These are phyloP conservation scores for Plasmodium yoelii DNA, from an alignment of 169 alveolate genomes.

Conservation along the genomic window DNA sequence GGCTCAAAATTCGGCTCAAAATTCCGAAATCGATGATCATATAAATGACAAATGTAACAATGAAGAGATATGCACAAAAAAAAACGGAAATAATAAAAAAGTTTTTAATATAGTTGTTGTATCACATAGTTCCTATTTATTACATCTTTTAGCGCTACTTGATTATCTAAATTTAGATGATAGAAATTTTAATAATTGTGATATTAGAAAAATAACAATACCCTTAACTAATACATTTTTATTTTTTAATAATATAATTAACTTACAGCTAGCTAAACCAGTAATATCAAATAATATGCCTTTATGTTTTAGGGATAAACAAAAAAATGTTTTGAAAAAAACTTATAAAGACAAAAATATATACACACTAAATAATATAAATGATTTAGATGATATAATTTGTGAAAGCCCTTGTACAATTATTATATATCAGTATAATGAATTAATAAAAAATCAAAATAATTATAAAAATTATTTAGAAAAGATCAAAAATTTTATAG, in stretches of 20 bases:
- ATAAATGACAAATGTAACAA: background rate
- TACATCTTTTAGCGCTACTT: constrained; percentile 41
- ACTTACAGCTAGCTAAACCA: constrained; percentile 47
- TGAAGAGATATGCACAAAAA: background rate
- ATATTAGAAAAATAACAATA: constrained; percentile 33
- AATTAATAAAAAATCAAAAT: constrained; percentile 33
- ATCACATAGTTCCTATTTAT: constrained; percentile 68
- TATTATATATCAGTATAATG: constrained; percentile 45
- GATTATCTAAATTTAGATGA: constrained; percentile 57
- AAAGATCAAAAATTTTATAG: constrained; percentile 23
- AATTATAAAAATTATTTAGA: constrained; percentile 25
- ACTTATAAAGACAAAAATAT: constrained; percentile 53
- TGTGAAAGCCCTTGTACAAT: constrained; percentile 46
- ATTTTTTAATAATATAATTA: constrained; percentile 60
- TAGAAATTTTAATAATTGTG: constrained; percentile 46
- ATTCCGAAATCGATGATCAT: background rate
- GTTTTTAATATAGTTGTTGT: constrained; percentile 28
- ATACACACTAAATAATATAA: constrained; percentile 24
- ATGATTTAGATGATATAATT: constrained; percentile 36
- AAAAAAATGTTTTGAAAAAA: constrained; percentile 27
- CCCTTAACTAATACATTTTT: constrained; percentile 49
- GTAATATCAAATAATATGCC: constrained; percentile 28
- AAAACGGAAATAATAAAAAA: background rate
- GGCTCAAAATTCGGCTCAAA: background rate
- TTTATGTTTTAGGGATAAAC: constrained; percentile 8